Conservation (phyloP, 2,329 filamentous ascomycete genomes). For the Acephala macrosclerotiorum region DNA sequence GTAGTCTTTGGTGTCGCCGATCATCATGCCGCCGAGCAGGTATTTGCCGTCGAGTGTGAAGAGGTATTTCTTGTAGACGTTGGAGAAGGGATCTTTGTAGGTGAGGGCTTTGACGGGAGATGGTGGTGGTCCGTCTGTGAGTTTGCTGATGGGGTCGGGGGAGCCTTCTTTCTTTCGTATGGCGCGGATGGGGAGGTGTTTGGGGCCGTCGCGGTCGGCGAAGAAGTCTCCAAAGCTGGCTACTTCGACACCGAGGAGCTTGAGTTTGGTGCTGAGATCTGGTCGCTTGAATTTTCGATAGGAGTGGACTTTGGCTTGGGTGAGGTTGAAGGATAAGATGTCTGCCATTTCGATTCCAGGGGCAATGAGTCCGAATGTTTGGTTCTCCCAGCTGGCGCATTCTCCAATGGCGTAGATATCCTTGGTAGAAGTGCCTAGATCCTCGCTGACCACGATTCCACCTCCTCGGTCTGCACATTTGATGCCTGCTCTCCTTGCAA, state of each 20-base stretch:
- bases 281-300: conserved; percentile 78
- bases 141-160: conserved; percentile 51
- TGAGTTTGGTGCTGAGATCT: conserved; percentile 90
- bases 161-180: conserved; percentile 52
- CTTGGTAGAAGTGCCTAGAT: conserved; percentile 72
- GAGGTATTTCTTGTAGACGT: conserved; percentile 93
- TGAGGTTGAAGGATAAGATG: conserved; percentile 89
- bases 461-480: conserved; percentile 76
- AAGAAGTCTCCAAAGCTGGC: conserved; percentile 96
- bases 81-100: conserved; percentile 87
- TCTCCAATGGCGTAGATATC: conserved; percentile 90
- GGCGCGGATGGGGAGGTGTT: conserved; percentile 70
- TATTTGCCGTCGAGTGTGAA: conserved; percentile 92
- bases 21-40: conserved; percentile 96
- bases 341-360: conserved; percentile 94
- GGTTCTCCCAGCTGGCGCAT: conserved; percentile 87
- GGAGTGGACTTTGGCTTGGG: conserved; percentile 76
- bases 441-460: conserved; percentile 67
- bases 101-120: conserved; percentile 81
- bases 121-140: conserved; percentile 61
- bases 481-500: conserved; percentile 75
- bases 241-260: conserved; percentile 88
- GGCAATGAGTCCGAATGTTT: conserved; percentile 88
- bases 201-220: conserved; percentile 83
- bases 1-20: conserved; percentile 90